Percentiles rank a stretch among this genome's conserved stretches.
phyloP scores from a whole-genome alignment of 805 yeast genomes.

The Yamadazyma olivae region DNA sequence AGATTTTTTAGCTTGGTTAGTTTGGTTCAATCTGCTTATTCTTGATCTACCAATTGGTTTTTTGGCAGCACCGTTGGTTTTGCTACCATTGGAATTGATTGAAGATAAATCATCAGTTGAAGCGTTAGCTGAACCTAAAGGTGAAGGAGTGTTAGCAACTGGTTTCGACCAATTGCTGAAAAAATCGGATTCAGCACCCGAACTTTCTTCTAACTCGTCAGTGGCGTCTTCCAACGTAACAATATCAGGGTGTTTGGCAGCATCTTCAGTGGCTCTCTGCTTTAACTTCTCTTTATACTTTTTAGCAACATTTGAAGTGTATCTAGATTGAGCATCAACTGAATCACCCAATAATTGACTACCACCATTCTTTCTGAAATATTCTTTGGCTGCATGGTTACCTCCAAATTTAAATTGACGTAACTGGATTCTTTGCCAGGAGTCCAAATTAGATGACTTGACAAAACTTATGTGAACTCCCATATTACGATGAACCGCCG shows the following conservation, averaged over 20 bases:
- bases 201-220: conserved; percentile 26
- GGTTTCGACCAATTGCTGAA: conserved; percentile 91
- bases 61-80: conserved; percentile 5
- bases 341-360: conserved; percentile 50
- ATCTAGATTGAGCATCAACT: conserved; percentile 69
- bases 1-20: conserved; percentile 19
- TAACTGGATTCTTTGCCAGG: conserved; percentile 89
- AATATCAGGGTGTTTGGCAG: conserved; percentile 65
- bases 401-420: conserved; percentile 95
- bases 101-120: conserved; percentile 32
- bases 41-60: conserved; percentile 23
- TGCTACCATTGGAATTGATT: not conserved
- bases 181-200: conserved; percentile 60
- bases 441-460: conserved; percentile 85
- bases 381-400: conserved; percentile 81
- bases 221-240: conserved; percentile 58
- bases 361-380: conserved; percentile 82
- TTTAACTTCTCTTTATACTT: conserved; percentile 79
- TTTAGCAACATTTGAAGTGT: conserved; percentile 75
- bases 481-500: conserved; percentile 91
- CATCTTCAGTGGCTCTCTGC: conserved; percentile 64
- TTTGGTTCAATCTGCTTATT: conserved; percentile 16
- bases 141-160: conserved; percentile 49
- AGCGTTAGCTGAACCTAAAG: conserved; percentile 42
- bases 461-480: conserved; percentile 97